Conservation (phyloP, 2,329 filamentous ascomycete species). For the Colletotrichum gloeosporioides region DNA sequence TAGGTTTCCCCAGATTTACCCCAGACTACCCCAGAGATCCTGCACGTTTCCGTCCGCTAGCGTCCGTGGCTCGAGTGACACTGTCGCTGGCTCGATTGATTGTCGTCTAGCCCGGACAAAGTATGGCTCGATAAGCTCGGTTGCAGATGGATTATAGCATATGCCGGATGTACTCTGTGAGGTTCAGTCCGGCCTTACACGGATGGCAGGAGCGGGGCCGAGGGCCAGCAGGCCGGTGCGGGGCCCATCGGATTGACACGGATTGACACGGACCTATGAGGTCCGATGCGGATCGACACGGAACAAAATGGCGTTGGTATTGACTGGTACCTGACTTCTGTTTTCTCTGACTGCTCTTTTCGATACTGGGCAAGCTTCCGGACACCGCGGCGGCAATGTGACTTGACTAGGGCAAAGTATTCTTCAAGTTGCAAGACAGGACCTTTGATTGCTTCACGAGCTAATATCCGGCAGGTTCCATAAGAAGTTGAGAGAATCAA, state of each 20-base stretch:
- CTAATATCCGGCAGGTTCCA: conserved; percentile 4
- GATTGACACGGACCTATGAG: neutral
- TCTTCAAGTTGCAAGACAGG: neutral
- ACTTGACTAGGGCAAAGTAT: neutral
- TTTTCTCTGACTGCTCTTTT: neutral
- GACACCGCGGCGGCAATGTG: neutral
- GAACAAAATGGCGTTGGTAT: neutral
- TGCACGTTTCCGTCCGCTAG: neutral
- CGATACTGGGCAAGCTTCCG: neutral
- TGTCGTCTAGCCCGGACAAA: neutral
- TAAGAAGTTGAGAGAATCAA: conserved; percentile 16
- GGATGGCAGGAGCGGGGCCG: neutral
- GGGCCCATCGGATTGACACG: neutral
- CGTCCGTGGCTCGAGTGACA: neutral
- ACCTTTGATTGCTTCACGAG: neutral
- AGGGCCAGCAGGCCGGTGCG: neutral
- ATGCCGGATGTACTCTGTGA: neutral
- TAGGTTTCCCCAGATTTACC: neutral
- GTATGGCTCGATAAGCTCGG: neutral
- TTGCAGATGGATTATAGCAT: neutral
- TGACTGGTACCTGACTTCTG: neutral
- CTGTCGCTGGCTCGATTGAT: neutral
- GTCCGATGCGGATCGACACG: neutral
- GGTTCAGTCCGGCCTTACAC: neutral
- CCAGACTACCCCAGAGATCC: neutral